These are phyloP conservation scores for Yamadazyma triangularis DNA, from an alignment of 1,139 yeast species.

Conservation along the genomic window DNA sequence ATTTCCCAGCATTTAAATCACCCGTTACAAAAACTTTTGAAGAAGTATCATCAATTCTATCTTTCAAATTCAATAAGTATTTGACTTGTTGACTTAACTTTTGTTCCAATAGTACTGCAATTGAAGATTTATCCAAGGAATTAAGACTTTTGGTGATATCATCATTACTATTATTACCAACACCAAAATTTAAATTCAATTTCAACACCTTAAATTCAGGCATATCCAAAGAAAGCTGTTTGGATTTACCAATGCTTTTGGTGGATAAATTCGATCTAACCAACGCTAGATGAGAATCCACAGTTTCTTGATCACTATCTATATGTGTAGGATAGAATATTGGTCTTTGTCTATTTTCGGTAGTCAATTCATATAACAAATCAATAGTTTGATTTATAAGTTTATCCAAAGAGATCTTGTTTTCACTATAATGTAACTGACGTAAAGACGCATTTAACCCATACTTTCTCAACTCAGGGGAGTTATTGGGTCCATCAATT, in stretches of 20 bases:
- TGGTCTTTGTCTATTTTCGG: conserved; percentile 56
- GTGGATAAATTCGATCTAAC: conserved; percentile 34
- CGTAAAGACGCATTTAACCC: conserved; percentile 46
- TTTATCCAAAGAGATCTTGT: conserved; percentile 57
- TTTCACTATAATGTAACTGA: conserved; percentile 68
- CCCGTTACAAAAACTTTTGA: conserved; percentile 97
- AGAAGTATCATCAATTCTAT: conserved; percentile 84
- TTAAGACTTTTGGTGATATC: conserved; percentile 41
- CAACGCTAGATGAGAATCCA: conserved; percentile 47
- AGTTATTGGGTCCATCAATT: conserved; percentile 4
- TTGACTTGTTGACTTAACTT: conserved; percentile 57
- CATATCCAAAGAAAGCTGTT: conserved; percentile 16
- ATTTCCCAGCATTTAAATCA: conserved; percentile 94
- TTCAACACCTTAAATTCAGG: conserved; percentile 58
- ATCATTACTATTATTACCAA: conserved; percentile 23
- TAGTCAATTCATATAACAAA: conserved; percentile 49
- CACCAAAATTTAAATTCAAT: conserved; percentile 58
- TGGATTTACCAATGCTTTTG: conserved; percentile 28
- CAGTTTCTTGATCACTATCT: conserved; percentile 20
- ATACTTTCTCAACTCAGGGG: conserved; percentile 8
- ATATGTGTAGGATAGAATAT: conserved; percentile 58
- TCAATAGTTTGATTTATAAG: conserved; percentile 55
- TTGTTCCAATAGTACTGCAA: conserved; percentile 62
- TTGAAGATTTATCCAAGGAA: conserved; percentile 58
- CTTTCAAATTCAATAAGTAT: conserved; percentile 71